These are phyloP conservation scores for Schwanniomyces pseudopolymorphus DNA, from an alignment of 805 yeast genomes.

Conservation along the genomic window DNA sequence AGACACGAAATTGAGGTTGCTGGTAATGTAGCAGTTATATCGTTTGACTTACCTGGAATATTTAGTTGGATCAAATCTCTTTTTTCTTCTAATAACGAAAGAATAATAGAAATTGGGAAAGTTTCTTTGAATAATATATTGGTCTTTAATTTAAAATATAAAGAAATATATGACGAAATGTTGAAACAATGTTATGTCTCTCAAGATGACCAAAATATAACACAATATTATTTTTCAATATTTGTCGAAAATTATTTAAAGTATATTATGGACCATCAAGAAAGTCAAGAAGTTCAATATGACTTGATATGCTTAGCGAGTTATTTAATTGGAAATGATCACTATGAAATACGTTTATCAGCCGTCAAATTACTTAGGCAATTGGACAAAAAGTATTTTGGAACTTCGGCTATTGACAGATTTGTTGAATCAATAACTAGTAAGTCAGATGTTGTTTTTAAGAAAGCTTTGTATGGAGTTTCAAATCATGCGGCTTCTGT, in stretches of 20 bases:
- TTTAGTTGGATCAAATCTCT: constrained; percentile 81
- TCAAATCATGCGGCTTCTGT: constrained; percentile 66
- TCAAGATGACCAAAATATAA: constrained; percentile 47
- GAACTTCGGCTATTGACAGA: constrained; percentile 49
- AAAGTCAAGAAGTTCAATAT: constrained; percentile 51
- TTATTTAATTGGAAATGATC: constrained; percentile 76
- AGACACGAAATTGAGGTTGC: constrained; percentile 46
- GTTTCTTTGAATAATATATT: constrained; percentile 71
- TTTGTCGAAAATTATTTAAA: constrained; percentile 61
- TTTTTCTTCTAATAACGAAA: constrained; percentile 56
- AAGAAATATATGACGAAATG: constrained; percentile 55
- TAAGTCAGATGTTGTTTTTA: constrained; percentile 78
- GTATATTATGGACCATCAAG: constrained; percentile 6
- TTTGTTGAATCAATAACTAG: constrained; percentile 73
- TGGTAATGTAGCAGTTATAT: constrained; percentile 51
- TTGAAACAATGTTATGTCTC: constrained; percentile 70
- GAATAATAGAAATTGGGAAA: constrained; percentile 61
- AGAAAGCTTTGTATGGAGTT: constrained; percentile 78
- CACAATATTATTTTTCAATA: constrained; percentile 69
- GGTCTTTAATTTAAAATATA: constrained; percentile 53
- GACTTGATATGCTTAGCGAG: constrained; percentile 74
- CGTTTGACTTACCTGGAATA: constrained; percentile 69
- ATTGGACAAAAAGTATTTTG: constrained; percentile 51
- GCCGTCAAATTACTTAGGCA: constrained; percentile 71
- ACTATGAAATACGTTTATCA: constrained; percentile 61